Base-by-base conservation (phyloP, 2,329 filamentous ascomycete species). In the Thelonectria discophora region DNA sequence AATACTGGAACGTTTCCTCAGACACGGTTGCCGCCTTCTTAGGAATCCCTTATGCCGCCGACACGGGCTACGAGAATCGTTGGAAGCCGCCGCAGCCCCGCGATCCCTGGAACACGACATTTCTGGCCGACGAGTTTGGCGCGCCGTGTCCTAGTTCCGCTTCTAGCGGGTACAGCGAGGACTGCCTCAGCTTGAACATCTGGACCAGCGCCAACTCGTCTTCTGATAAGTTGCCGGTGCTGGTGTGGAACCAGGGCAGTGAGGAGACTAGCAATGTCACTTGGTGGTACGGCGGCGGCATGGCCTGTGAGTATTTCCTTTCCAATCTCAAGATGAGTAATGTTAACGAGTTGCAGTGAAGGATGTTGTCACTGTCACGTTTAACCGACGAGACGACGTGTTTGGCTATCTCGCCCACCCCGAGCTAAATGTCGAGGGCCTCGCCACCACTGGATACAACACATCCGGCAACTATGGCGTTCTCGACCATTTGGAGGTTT, bases 381-480 rank as follows among this genome's bases (percentile, higher is more conserved):
- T 51, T 40, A 58, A 58, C 55, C 47, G 47, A 17, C 47, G 55
- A 18, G 47, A 51, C 18, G 55, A 51, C 9, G 47, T 51, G 1
- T 45, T 51, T 37, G 55, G 55, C 13, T 58, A 51, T 32, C 40
- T 58, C 11, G 55, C 47, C 13, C 47, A 51, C 17, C 55, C 55
- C 9, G 55, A 58, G 18, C 47, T 58, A 1, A 58, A 51, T 32
- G 55, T 39, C 2, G 57, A 60, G 52, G 43, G 43, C 11, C 40
- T 55, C 12, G 57, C 21, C 10, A 17, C 3, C 5, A 34, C 17
- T 2, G 57, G 57, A n/a, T n/a, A 55, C 7, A 42, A 60, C 6
- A 60, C 40, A 5, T 60, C 57, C 2, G 57, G 57, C 18, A 60
- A 60, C 45, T 60, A 48, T 9, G 57, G 57, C 17, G 43, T 60